Conservation (phyloP, 768 basidiomycete species). For the Grammothele lineata region DNA sequence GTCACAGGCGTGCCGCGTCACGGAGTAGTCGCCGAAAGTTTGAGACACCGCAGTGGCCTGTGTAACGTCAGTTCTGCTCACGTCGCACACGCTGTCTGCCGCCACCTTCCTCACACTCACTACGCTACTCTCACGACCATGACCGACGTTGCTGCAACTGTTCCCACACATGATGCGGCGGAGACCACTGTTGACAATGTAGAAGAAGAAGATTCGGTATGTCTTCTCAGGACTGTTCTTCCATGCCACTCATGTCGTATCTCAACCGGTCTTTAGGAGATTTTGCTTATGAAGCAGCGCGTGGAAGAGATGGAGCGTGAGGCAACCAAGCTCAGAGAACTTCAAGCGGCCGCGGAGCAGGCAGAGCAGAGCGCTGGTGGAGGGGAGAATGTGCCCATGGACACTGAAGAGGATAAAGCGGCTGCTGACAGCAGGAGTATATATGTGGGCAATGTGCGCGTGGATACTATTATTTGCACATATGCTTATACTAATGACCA, state of each 20-base stretch:
- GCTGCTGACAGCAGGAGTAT: slow-evolving; percentile 82
- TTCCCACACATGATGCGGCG: slow-evolving; percentile 17
- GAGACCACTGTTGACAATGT: slow-evolving; percentile 27
- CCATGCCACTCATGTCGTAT: too few relatives aligned
- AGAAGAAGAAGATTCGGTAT: slow-evolving; percentile 33
- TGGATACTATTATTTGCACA: not conserved
- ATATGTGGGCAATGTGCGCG: slow-evolving; percentile 87
- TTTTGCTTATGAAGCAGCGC: slow-evolving; percentile 85
- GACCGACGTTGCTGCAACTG: slow-evolving; percentile 26
- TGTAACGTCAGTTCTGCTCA: not conserved
- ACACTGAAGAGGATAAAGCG: slow-evolving; percentile 82
- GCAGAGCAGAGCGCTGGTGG: slow-evolving; percentile 43
- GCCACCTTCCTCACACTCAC: slow-evolving; percentile 19
- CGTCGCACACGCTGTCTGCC: not conserved
- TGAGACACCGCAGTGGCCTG: not conserved
- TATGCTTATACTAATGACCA: not conserved
- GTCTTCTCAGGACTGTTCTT: too few relatives aligned
- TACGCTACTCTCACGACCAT: slow-evolving; percentile 24
- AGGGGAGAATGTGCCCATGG: slow-evolving; percentile 52
- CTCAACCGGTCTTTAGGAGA: too few relatives aligned
- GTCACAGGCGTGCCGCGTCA: too few relatives aligned
- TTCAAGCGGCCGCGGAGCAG: slow-evolving; percentile 74
- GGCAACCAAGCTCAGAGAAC: slow-evolving; percentile 80
- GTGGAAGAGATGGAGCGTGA: slow-evolving; percentile 93
- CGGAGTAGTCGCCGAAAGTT: not conserved